Evolutionary conservation across 257 asterid species (phyloP).

Genomic region (Solanum dulcamara): DNA sequence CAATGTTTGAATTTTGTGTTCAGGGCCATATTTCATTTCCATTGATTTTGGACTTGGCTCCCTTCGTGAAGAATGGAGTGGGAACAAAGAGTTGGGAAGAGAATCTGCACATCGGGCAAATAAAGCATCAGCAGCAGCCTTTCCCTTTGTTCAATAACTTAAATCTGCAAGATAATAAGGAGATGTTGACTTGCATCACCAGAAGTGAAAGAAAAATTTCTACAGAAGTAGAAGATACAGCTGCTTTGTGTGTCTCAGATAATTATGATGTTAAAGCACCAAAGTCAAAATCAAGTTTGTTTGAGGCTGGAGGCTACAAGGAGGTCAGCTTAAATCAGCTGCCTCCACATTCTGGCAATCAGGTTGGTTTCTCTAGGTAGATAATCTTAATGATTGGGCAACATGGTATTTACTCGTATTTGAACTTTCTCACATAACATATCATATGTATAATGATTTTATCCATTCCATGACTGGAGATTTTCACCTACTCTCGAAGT

Average conservation of each 20-base stretch:
- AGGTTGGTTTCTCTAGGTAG: conserved; percentile 10
- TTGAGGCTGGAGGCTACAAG: not conserved
- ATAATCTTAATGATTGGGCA: not conserved
- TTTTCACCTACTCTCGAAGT: not conserved
- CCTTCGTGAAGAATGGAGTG: conserved; percentile 33
- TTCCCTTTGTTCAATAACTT: conserved; percentile 20
- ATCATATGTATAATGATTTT: not conserved
- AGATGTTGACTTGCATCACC: conserved; percentile 6
- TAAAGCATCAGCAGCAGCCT: conserved; percentile 9
- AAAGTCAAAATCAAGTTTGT: conserved; percentile 1
- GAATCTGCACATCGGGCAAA: conserved; percentile 7
- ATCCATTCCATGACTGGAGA: not conserved
- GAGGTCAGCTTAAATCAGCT: not conserved
- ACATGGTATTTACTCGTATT: not conserved
- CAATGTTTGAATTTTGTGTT: not conserved
- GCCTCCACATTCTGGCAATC: not conserved
- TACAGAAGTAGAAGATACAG: conserved; percentile 8
- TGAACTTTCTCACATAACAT: not conserved
- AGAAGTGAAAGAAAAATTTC: conserved; percentile 1
- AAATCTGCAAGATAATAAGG: conserved; percentile 17
- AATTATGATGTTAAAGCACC: conserved; percentile 4
- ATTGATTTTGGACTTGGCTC: conserved; percentile 44
- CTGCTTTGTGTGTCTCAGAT: not conserved
- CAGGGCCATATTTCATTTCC: conserved; percentile 83
- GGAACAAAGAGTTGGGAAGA: conserved; percentile 30